Evolutionary conservation across 768 basidiomycete genomes (phyloP).

Genomic region (Naematelia encephala): DNA sequence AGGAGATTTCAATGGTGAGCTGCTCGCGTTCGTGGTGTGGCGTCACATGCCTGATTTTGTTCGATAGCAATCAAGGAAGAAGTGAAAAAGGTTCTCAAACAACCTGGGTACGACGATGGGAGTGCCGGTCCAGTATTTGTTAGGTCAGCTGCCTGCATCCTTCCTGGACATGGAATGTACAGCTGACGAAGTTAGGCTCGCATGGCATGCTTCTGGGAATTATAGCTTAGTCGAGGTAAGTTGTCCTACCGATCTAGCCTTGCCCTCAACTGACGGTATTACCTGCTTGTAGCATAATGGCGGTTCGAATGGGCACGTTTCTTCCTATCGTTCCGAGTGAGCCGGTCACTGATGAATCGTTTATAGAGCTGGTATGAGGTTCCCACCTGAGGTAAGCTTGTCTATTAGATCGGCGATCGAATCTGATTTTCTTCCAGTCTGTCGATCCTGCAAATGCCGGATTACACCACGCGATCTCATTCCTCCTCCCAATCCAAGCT

Average conservation of each 20-base stretch:
- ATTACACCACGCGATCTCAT: slow-evolving; percentile 49
- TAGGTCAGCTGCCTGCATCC: slow-evolving; percentile 56
- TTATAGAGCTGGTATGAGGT: slow-evolving; percentile 47
- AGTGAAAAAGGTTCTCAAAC: slow-evolving; percentile 45
- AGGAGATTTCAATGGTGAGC: slow-evolving; percentile 36
- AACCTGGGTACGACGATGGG: slow-evolving; percentile 50
- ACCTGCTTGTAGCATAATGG: slow-evolving; percentile 36
- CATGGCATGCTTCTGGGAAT: slow-evolving; percentile 51
- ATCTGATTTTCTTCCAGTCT: slow-evolving; percentile 26
- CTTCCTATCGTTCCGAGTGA: not conserved
- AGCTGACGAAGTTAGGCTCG: slow-evolving; percentile 32
- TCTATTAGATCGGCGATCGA: no score
- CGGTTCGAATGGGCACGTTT: slow-evolving; percentile 41
- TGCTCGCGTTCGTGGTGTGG: not conserved
- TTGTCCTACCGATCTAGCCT: not conserved
- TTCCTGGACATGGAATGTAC: not conserved
- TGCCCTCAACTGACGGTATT: not conserved
- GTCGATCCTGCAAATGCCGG: slow-evolving; percentile 45
- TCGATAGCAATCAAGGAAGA: slow-evolving; percentile 44
- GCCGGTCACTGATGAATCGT: slow-evolving; percentile 9
- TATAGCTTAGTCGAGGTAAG: slow-evolving; percentile 46
- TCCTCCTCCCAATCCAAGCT: slow-evolving; percentile 48
- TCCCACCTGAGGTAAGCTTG: slow-evolving; percentile 38
- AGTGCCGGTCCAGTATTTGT: slow-evolving; percentile 50
- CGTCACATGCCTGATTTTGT: not conserved